A percentile compares a stretch with the other conserved stretches of the same genome.
Conservation (phyloP, 2,329 filamentous ascomycete species). For the Cladophialophora chaetospira region DNA sequence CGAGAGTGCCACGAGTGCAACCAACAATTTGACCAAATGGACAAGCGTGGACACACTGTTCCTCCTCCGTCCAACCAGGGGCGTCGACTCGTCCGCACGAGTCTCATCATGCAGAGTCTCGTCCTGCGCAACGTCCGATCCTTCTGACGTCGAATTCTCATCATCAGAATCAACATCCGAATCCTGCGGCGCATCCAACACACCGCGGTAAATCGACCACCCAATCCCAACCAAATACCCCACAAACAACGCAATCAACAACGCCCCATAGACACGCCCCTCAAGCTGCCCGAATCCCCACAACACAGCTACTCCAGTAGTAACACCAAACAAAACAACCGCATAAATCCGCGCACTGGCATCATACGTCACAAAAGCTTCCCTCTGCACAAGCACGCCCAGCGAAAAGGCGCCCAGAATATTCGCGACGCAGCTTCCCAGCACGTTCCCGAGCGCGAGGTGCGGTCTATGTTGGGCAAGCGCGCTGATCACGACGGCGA, state of each 20-base stretch:
- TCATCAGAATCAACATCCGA: constrained; percentile 36
- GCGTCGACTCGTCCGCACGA: not conserved
- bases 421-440: constrained; percentile 59
- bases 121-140: not conserved
- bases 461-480: constrained; percentile 50
- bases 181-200: constrained; percentile 45
- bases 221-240: constrained; percentile 49
- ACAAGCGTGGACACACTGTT: constrained; percentile 39
- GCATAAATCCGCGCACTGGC: constrained; percentile 53
- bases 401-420: constrained; percentile 59
- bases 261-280: constrained; percentile 38
- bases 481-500: constrained; percentile 53
- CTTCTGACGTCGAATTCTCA: not conserved
- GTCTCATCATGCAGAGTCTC: not conserved
- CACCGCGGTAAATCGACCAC: constrained; percentile 50
- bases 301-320: constrained; percentile 41
- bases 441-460: constrained; percentile 56
- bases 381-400: constrained; percentile 49
- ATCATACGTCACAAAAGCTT: constrained; percentile 45
- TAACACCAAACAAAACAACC: constrained; percentile 45
- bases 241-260: constrained; percentile 48
- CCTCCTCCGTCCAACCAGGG: not conserved
- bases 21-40: constrained; percentile 46
- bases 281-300: constrained; percentile 9
- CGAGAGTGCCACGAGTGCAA: constrained; percentile 49